Evolutionary conservation across 495 filamentous ascomycete species (phyloP), one percentile per base, ranked within the genome.

Genomic region (Pseudevernia furfuracea): DNA sequence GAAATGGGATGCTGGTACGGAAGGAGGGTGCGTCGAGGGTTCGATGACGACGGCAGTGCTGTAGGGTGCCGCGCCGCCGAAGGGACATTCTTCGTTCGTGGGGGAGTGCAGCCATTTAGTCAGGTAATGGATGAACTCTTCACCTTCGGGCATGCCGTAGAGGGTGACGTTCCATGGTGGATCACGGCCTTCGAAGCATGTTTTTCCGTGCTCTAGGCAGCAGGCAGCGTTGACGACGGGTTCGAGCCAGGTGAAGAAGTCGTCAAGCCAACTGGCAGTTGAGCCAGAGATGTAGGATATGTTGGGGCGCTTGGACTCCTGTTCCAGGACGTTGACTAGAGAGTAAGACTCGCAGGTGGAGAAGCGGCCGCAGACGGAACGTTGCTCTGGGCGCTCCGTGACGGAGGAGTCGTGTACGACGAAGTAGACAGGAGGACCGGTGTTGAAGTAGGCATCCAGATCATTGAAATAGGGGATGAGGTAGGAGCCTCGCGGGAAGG

Each of bases 381-480:
- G 85, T 71, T 98, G 95, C 41, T 88, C 81, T 15, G 77, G 69
- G 53, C 90, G 80, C 60, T 88, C 70, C 4, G 92, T 96, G 30
- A 83, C 81, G 64, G 97, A 91, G 60, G 96, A 77, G 57, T 88
- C 82, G 9, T 85, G 81, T 36, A 91, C 91, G 39, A 98, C 93
- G 71, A 98, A 98, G 73, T 97, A 98, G 37, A 97, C 92, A 0
- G 94, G 94, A 61, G 95, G 93, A 0, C 94, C 94, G 46, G 87
- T 85, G 55, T 89, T 88, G 71, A 98, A 90, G 73, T 97, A 98
- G 57, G 84, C 85, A 72, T 96, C 91, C 34, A 98, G 82, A 70
- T 98, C 94, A 71, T 97, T 88, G 78, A 97, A 98, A 70, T 93
- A 98, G 1, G 86, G 80, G 64, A 97, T 95, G 28, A 97, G 77